A percentile compares a stretch with the other conserved stretches of the same genome.
phyloP scores from a whole-genome alignment of 352 stramenopile genomes.

The Globisporangium parvum region DNA sequence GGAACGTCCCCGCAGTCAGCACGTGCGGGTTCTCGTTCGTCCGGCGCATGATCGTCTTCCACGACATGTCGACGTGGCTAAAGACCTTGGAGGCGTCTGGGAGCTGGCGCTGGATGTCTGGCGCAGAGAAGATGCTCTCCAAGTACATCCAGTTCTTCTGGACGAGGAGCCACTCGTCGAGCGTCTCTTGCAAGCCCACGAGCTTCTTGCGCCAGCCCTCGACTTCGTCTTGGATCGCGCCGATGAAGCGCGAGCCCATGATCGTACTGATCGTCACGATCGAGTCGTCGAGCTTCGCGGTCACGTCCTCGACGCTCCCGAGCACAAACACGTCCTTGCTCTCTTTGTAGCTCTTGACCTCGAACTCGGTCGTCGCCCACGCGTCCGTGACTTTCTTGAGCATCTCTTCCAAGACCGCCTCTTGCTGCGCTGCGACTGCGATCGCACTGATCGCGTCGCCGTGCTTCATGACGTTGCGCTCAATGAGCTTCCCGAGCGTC shows the following conservation, averaged over 20 bases:
- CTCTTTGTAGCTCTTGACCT: slow-evolving; percentile 92
- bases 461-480: slow-evolving; percentile 83
- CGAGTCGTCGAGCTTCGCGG: slow-evolving; percentile 88
- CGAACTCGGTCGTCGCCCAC: slow-evolving; percentile 88
- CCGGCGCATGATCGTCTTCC: slow-evolving; percentile 89
- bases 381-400: slow-evolving; percentile 89
- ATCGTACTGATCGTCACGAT: slow-evolving; percentile 93
- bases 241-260: slow-evolving; percentile 88
- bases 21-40: slow-evolving; percentile 85
- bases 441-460: slow-evolving; percentile 83
- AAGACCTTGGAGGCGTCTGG: slow-evolving; percentile 90
- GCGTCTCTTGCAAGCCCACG: slow-evolving; percentile 75
- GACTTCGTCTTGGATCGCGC: slow-evolving; percentile 86
- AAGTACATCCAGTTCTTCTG: slow-evolving; percentile 90
- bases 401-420: slow-evolving; percentile 91
- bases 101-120: slow-evolving; percentile 89
- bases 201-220: slow-evolving; percentile 85
- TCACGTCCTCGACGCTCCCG: slow-evolving; percentile 89
- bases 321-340: slow-evolving; percentile 92
- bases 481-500: slow-evolving; percentile 84
- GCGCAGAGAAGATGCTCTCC: slow-evolving; percentile 84
- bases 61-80: slow-evolving; percentile 85
- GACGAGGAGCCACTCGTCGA: slow-evolving; percentile 86
- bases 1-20: slow-evolving; percentile 71
- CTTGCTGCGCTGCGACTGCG: slow-evolving; percentile 84